These are phyloP conservation scores for Casuarina equisetifolia DNA, from an alignment of 306 rosid genomes.

Conservation along the genomic window DNA sequence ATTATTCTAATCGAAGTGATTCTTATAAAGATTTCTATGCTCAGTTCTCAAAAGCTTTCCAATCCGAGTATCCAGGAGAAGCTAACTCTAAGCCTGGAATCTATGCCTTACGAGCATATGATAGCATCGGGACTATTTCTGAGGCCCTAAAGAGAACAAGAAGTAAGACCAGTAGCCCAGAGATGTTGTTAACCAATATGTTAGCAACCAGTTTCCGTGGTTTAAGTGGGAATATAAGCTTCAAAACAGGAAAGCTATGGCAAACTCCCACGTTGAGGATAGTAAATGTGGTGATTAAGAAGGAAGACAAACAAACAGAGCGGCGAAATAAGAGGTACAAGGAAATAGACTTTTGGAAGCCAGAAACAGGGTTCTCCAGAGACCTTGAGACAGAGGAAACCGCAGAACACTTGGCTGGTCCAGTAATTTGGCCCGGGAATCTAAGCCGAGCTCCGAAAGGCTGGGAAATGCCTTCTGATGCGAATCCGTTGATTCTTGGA, in stretches of 20 bases:
- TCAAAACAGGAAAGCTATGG: slow-evolving; percentile 20
- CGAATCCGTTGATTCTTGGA: slow-evolving; percentile 29
- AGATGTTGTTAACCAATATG: not conserved
- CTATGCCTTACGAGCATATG: slow-evolving; percentile 37
- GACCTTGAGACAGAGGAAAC: not conserved
- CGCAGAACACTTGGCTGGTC: not conserved
- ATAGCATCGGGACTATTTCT: slow-evolving; percentile 22
- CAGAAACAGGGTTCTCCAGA: too few relatives aligned
- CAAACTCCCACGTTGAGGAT: slow-evolving; percentile 16
- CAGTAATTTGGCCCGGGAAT: slow-evolving; percentile 37
- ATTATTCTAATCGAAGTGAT: not conserved
- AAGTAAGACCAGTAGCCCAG: not conserved
- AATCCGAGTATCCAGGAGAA: slow-evolving; percentile 4
- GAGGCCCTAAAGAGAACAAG: slow-evolving; percentile 5
- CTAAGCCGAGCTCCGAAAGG: slow-evolving; percentile 21
- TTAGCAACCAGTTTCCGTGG: slow-evolving; percentile 21
- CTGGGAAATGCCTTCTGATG: slow-evolving; percentile 32
- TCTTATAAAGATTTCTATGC: not conserved
- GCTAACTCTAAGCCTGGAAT: slow-evolving; percentile 25
- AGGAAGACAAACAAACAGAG: not conserved
- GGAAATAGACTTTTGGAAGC: slow-evolving; percentile 57
- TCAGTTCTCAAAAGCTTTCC: slow-evolving; percentile 16
- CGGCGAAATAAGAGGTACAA: slow-evolving; percentile 19
- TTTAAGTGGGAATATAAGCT: slow-evolving; percentile 31
- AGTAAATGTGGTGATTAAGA: slow-evolving; percentile 22